Conservation (phyloP, 1,284 basidiomycete species). For the Earliella scabrosa region DNA sequence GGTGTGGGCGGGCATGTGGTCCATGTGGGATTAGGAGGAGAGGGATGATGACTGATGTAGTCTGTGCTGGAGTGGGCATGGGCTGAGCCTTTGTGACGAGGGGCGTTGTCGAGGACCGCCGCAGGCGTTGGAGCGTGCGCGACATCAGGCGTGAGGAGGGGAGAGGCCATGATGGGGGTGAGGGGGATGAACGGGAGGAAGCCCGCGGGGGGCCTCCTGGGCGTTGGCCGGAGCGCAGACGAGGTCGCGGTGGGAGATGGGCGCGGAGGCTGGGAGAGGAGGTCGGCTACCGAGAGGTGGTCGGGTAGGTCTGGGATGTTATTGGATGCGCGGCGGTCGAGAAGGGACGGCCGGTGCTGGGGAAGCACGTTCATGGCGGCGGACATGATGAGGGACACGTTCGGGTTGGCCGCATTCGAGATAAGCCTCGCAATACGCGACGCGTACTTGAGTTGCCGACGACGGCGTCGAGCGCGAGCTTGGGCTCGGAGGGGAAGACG, state of each 20-base stretch:
- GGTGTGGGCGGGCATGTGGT: slow-evolving; percentile 60
- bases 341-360: slow-evolving; percentile 19
- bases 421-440: slow-evolving; percentile 8
- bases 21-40: slow-evolving; percentile 46
- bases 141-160: slow-evolving; percentile 52
- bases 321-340: slow-evolving; percentile 25
- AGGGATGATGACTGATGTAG: slow-evolving; percentile 18
- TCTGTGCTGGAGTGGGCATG: slow-evolving; percentile 5
- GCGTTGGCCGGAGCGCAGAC: slow-evolving; percentile 14
- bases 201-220: slow-evolving; percentile 17
- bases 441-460: neutral
- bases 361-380: slow-evolving; percentile 23
- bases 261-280: slow-evolving; percentile 11
- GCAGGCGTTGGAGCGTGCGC: slow-evolving; percentile 18
- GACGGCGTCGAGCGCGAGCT: neutral
- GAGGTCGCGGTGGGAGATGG: slow-evolving; percentile 15
- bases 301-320: slow-evolving; percentile 12
- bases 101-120: slow-evolving; percentile 11
- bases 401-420: slow-evolving; percentile 13
- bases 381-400: slow-evolving; percentile 17
- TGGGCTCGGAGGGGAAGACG: slow-evolving; percentile 1
- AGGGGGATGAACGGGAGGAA: slow-evolving; percentile 51
- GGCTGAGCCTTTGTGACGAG: slow-evolving; percentile 1
- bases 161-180: slow-evolving; percentile 61
- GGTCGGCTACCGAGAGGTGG: slow-evolving; percentile 14